These are phyloP conservation scores for Yamadazyma spencermartinsiae DNA, from an alignment of 1,139 yeast species.

Conservation along the genomic window DNA sequence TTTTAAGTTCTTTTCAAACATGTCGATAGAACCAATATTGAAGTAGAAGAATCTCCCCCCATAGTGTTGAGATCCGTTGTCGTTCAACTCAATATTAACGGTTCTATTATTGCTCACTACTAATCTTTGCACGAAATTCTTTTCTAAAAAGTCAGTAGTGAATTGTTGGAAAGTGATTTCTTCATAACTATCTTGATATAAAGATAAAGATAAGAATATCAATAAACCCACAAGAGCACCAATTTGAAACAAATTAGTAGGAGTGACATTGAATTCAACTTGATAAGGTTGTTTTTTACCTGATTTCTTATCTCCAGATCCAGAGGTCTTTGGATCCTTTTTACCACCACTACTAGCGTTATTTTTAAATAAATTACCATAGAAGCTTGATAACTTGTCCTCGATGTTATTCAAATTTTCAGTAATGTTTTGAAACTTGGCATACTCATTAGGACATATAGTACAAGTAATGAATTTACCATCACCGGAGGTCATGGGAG, in stretches of 20 bases:
- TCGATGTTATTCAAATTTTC: slow-evolving; percentile 16
- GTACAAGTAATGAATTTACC: slow-evolving; percentile 26
- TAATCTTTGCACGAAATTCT: slow-evolving; percentile 37
- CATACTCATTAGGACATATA: slow-evolving; percentile 34
- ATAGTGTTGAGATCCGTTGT: slow-evolving; percentile 33
- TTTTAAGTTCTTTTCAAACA: slow-evolving; percentile 84
- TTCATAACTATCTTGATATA: slow-evolving; percentile 23
- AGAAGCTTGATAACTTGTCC: slow-evolving; percentile 17
- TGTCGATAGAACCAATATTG: slow-evolving; percentile 87
- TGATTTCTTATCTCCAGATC: slow-evolving; percentile 8
- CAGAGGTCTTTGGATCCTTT: slow-evolving; percentile 11
- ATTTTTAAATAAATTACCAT: slow-evolving; percentile 15
- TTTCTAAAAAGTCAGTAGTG: slow-evolving; percentile 39
- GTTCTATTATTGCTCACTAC: slow-evolving; percentile 41
- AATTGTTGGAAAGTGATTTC: slow-evolving; percentile 50
- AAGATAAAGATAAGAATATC: slow-evolving; percentile 19
- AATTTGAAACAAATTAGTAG: slow-evolving; percentile 30
- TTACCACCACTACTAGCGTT: slow-evolving; percentile 9
- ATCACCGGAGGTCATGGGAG: slow-evolving; percentile 28
- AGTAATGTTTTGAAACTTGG: slow-evolving; percentile 14
- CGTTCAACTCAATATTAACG: slow-evolving; percentile 42
- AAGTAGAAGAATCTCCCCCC: slow-evolving; percentile 38
- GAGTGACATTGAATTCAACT: slow-evolving; percentile 27
- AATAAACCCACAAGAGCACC: slow-evolving; percentile 32
- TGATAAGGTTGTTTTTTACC: slow-evolving; percentile 17